Evolutionary conservation across 2,329 filamentous ascomycete species (phyloP), one percentile per base, ranked within the genome.

Genomic region (Colletotrichum sidae): DNA sequence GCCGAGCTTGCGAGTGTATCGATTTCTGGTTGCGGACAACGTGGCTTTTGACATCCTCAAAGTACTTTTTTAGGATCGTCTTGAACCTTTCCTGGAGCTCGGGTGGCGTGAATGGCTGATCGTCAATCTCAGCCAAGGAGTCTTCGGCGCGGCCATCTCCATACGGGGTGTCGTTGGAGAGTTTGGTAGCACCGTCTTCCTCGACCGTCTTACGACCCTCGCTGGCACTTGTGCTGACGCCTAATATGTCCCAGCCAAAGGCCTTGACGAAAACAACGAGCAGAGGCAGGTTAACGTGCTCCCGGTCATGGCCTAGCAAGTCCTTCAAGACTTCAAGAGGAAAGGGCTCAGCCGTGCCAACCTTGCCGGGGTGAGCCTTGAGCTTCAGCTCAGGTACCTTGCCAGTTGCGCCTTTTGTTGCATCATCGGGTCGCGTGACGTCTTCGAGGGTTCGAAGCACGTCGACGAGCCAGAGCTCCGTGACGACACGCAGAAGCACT

Each of bases 281-380:
- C 50, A 99, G 82, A 1, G 96, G 94, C 47, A 99, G 80, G 74
- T 98, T 99, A 60, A 88, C 83, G 74, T 98, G 96, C 71, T 99
- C 95, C 60, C 94, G 89, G 76, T 99, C 96, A 74, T 98, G 91
- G 8, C 94, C 94, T 13, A 99, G 86, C 69, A 99, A 86, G 75
- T 99, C 96, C 80, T 99, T 99, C 45, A 99, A 82, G n/a, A 98
- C 95, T 76, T 99, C 96, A 17, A 99, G 83, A 4, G 96, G 96
- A 70, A 99, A 98, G 0, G 96, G 96, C 69, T 99, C 96, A 2
- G 93, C 87, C 65, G 91, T 89, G 45, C 86, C 88, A 35, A 86
- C 85, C 69, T 88, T 88, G 65, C 88, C 87, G 56, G 81, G 78
- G 33, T 84, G 83, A 9, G 83, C 73, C 65, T 87, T 86, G 70